A percentile compares a stretch with the other conserved stretches of the same genome.
phyloP scores from a whole-genome alignment of 306 rosid species.

The Quercus cerris region DNA sequence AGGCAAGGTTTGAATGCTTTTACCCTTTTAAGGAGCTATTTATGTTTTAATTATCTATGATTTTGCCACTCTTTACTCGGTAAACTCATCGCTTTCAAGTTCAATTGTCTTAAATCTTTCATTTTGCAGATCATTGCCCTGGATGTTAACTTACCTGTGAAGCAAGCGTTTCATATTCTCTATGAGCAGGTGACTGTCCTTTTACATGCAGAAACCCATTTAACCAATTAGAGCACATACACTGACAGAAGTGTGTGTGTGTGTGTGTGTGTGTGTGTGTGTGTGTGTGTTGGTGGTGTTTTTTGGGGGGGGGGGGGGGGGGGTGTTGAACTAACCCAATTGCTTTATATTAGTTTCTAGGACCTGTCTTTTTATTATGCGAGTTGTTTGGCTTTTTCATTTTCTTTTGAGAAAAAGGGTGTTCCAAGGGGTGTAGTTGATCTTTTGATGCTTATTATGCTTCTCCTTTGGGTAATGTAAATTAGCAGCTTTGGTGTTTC shows the following conservation, averaged over 20 bases:
- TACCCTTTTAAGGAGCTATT: slow-evolving; percentile 25
- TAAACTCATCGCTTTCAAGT: not conserved
- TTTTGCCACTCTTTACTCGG: slow-evolving; percentile 7
- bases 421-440: not conserved
- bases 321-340: not conserved
- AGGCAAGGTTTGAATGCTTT: slow-evolving; percentile 75
- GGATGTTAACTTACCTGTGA: slow-evolving; percentile 72
- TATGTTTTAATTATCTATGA: not conserved
- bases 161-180: slow-evolving; percentile 84
- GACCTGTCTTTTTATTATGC: not conserved
- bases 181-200: slow-evolving; percentile 64
- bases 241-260: not conserved
- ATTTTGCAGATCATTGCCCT: slow-evolving; percentile 61
- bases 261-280: not conserved
- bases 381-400: not conserved
- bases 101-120: slow-evolving; percentile 25
- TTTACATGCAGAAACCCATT: not conserved
- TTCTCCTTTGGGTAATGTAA: not conserved
- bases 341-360: not conserved
- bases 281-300: too few relatives aligned
- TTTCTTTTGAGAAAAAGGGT: not conserved
- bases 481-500: too few relatives aligned
- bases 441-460: not conserved
- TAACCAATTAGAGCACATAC: not conserved
- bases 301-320: too few relatives aligned